These are phyloP conservation scores for Clathrospora elynae DNA, from an alignment of 2,329 filamentous ascomycete species.

Conservation along the genomic window DNA sequence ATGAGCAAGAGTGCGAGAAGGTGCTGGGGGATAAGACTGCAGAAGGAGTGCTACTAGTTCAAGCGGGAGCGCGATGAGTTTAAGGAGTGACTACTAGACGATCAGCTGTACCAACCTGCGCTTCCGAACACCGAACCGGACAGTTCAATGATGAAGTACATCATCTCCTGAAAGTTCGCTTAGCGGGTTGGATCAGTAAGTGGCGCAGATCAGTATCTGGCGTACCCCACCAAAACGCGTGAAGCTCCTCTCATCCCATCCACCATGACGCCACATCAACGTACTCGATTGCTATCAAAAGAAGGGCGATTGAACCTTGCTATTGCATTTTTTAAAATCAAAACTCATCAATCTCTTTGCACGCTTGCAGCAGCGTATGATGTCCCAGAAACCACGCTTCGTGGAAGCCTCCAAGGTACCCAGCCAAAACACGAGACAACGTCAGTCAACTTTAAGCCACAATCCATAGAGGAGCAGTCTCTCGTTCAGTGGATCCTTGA, in stretches of 20 bases:
- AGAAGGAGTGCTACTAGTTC: too few species aligned
- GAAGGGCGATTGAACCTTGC: background rate
- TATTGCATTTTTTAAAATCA: background rate
- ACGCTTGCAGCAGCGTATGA: background rate
- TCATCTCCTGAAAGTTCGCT: too few species aligned
- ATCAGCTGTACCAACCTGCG: too few species aligned
- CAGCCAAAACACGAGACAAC: background rate
- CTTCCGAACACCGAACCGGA: too few species aligned
- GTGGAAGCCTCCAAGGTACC: background rate
- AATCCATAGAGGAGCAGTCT: constrained; percentile 11
- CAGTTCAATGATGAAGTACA: too few species aligned
- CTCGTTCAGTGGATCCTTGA: constrained; percentile 14
- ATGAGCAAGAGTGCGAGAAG: too few species aligned
- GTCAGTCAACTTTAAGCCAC: constrained; percentile 9
- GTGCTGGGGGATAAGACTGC: too few species aligned
- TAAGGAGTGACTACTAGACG: too few species aligned
- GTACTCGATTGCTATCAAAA: background rate
- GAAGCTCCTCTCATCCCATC: background rate
- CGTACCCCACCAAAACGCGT: too few species aligned
- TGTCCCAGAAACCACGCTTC: constrained; percentile 2
- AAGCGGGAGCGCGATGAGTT: too few species aligned
- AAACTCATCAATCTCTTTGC: background rate
- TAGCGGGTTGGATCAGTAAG: too few species aligned
- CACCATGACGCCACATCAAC: constrained; percentile 1
- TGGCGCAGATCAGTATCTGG: too few species aligned